Base-by-base conservation (phyloP, 345 rosid species). In the Mallotus nudiflorus region DNA sequence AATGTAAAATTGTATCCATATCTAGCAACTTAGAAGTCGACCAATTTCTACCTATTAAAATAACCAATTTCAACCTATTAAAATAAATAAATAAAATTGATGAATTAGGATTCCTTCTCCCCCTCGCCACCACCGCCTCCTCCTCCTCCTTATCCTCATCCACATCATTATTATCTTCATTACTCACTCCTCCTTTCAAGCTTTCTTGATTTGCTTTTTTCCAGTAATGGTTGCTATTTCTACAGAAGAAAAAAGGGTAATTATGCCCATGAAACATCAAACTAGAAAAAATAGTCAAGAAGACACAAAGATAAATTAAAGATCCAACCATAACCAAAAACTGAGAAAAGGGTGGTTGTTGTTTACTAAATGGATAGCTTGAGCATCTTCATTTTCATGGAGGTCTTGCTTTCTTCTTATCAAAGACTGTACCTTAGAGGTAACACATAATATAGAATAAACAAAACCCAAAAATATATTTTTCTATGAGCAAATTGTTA, bases 261-360 rank as follows among this genome's bases (percentile, higher is more conserved):
- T 42, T 42, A 55, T 48, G 57, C 61, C 66, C 33, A 73, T 48
- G 66, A 72, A 44, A 37, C 29, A 49, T 56, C 81, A 67, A 66
- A 70, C 55, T 18, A 55, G 14, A 54, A 75, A 52, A 73, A 53
- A 39, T 5, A 82, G 77, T 59, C 78, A 75, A 45, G 84, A 68
- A 39, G 62, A 76, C 62, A 69, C 61, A 39, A 73, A 69, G 50
- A 73, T n/a, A n/a, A n/a, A n/a, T n/a, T 73, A 4, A 68, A 71
- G 80, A 42, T 37, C 1, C 82, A 80, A 63, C 73, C 73, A 29
- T 65, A 73, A 70, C 7, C 46, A 44, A 74, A 64, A 62, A 16
- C 59, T 15, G 68, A 80, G 65, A 70, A 63, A 59, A 57, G 66
- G 64, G 73, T 69, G 8, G 22, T 33, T 33, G 67, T 59, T 40